phyloP scores from a whole-genome alignment of 768 basidiomycete species.

The Gloeophyllum trabeum region DNA sequence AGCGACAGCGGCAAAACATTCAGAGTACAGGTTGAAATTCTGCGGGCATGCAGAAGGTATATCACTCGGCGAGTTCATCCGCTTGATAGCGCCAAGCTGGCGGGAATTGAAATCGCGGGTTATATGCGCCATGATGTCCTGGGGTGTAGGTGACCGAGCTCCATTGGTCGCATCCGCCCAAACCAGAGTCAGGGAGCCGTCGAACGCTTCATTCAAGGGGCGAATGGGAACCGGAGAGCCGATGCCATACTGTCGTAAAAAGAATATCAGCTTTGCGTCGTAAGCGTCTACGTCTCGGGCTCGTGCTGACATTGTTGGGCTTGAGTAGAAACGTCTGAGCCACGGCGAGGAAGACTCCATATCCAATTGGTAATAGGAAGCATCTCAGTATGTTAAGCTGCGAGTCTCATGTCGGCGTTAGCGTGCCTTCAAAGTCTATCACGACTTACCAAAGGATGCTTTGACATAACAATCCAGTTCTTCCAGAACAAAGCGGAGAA shows the following conservation, averaged over 20 bases:
- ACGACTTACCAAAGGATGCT: constrained; percentile 47
- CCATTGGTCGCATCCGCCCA: constrained; percentile 65
- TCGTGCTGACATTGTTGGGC: constrained; percentile 43
- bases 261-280: not conserved
- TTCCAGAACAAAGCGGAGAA: constrained; percentile 53
- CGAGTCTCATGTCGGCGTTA: constrained; percentile 3
- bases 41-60: constrained; percentile 53
- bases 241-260: constrained; percentile 43
- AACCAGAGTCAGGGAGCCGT: constrained; percentile 38
- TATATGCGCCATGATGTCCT: constrained; percentile 48
- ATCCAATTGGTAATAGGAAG: constrained; percentile 51
- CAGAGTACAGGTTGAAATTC: constrained; percentile 61
- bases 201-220: constrained; percentile 35
- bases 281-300: not conserved
- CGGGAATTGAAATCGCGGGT: constrained; percentile 35
- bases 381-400: constrained; percentile 53
- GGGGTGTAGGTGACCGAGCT: constrained; percentile 38
- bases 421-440: not conserved
- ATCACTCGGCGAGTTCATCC: constrained; percentile 33
- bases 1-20: constrained; percentile 57
- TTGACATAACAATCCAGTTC: constrained; percentile 64
- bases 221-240: constrained; percentile 42
- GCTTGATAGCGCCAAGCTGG: constrained; percentile 37
- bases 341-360: constrained; percentile 54
- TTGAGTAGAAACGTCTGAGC: constrained; percentile 50